phyloP scores from a whole-genome alignment of 495 filamentous ascomycete species.

The Penicillium samsonianum region DNA sequence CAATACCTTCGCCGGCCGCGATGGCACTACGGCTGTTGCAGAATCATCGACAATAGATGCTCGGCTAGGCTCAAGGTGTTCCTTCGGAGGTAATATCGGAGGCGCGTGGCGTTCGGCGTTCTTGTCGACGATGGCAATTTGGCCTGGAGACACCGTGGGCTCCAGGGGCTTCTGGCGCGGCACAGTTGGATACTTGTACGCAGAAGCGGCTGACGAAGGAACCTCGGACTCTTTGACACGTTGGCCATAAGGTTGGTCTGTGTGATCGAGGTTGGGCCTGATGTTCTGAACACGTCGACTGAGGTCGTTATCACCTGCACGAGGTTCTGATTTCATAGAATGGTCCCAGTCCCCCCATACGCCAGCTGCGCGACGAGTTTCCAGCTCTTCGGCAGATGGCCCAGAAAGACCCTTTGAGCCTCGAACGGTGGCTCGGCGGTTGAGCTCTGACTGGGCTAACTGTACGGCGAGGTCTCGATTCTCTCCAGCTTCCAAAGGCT shows the following conservation, averaged over 20 bases:
- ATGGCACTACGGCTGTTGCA: constrained; percentile 16
- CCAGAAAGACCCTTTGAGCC: constrained; percentile 56
- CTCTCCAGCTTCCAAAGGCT: constrained; percentile 66
- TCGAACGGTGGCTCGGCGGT: constrained; percentile 61
- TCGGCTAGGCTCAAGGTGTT: constrained; percentile 24
- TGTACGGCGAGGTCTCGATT: constrained; percentile 77
- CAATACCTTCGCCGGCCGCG: constrained; percentile 33
- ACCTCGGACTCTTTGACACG: constrained; percentile 17
- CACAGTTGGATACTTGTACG: constrained; percentile 57
- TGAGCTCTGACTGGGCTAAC: constrained; percentile 72
- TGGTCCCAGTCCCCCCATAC: constrained; percentile 64
- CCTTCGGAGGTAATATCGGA: constrained; percentile 55
- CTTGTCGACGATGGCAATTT: constrained; percentile 28
- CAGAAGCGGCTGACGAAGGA: constrained; percentile 19
- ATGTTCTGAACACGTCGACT: constrained; percentile 52
- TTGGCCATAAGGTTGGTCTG: constrained; percentile 14
- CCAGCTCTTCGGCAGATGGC: constrained; percentile 55
- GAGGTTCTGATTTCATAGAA: constrained; percentile 33
- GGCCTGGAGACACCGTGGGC: constrained; percentile 18
- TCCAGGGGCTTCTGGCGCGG: constrained; percentile 47
- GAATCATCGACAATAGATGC: constrained; percentile 27
- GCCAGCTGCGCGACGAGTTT: constrained; percentile 58
- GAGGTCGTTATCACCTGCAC: constrained; percentile 38
- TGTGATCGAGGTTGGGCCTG: constrained; percentile 36
- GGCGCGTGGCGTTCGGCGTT: constrained; percentile 37